Evolutionary conservation across 1,139 yeast genomes (phyloP).

Genomic region (Taphrina sp.): DNA sequence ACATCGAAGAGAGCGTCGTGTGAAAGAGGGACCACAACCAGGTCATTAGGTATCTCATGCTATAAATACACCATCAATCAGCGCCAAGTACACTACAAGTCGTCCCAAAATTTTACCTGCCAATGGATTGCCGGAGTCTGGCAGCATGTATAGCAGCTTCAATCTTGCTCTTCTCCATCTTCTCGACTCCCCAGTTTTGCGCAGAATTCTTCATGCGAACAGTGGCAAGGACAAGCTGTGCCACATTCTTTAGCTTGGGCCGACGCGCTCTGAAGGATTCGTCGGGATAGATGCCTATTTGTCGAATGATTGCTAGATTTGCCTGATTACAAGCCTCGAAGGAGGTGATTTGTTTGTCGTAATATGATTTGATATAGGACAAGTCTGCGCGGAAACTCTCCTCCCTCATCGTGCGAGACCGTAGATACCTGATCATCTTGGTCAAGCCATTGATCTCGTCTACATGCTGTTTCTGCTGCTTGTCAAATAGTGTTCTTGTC

Average conservation of each 20-base stretch:
- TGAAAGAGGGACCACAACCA: too few relatives aligned
- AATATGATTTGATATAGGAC: slow-evolving; percentile 38
- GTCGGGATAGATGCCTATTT: slow-evolving; percentile 40
- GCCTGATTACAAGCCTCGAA: slow-evolving; percentile 40
- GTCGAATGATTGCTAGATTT: slow-evolving; percentile 37
- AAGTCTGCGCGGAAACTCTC: slow-evolving; percentile 36
- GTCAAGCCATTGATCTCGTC: slow-evolving; percentile 37
- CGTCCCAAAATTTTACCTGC: too few relatives aligned
- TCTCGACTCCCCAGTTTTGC: not conserved
- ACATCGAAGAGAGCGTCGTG: too few relatives aligned
- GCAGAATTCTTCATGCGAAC: slow-evolving; percentile 19
- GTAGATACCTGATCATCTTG: slow-evolving; percentile 36
- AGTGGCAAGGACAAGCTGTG: slow-evolving; percentile 22
- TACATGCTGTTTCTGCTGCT: slow-evolving; percentile 23
- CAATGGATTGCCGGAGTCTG: too few relatives aligned
- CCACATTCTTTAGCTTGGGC: slow-evolving; percentile 36
- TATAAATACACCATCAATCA: too few relatives aligned
- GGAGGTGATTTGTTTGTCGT: slow-evolving; percentile 38
- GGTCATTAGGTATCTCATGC: too few relatives aligned
- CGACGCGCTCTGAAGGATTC: slow-evolving; percentile 14
- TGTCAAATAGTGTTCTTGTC: not conserved
- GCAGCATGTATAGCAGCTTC: not conserved
- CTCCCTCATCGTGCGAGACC: slow-evolving; percentile 36
- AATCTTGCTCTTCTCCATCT: slow-evolving; percentile 3
- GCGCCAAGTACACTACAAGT: too few relatives aligned